Conservation (phyloP, 2,329 filamentous ascomycete species). For the Xylariaceae sp. region DNA sequence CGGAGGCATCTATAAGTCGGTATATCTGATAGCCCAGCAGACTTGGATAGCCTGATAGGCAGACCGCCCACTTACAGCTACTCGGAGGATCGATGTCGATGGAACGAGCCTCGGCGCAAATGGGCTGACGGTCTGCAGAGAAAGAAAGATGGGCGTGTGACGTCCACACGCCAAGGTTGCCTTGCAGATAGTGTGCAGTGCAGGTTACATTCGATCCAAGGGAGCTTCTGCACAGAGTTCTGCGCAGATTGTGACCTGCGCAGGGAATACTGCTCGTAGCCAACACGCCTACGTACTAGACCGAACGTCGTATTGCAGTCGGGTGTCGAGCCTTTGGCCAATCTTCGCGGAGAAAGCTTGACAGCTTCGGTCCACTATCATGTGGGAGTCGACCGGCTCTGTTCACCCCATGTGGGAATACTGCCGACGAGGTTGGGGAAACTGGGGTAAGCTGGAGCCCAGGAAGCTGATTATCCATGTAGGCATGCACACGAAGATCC, state of each 20-base stretch:
- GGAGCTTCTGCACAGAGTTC: not conserved
- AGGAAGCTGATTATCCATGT: conserved; percentile 12
- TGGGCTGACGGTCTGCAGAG: not conserved
- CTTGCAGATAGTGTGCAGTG: not conserved
- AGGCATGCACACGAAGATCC: conserved; percentile 2
- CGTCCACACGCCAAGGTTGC: not conserved
- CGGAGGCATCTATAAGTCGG: too few species aligned
- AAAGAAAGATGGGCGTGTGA: too few species aligned
- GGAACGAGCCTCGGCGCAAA: too few species aligned
- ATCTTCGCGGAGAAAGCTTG: not conserved
- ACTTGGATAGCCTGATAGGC: too few species aligned
- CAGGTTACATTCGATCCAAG: not conserved
- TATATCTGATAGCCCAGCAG: too few species aligned
- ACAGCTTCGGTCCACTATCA: not conserved
- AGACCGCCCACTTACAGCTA: too few species aligned
- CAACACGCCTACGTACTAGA: not conserved
- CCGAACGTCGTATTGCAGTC: not conserved
- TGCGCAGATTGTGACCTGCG: conserved; percentile 1
- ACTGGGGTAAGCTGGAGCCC: conserved; percentile 6
- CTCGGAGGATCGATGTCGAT: too few species aligned
- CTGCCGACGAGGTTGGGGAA: conserved; percentile 13
- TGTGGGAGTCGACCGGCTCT: not conserved
- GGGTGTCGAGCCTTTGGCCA: too few species aligned
- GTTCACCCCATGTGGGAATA: conserved; percentile 2
- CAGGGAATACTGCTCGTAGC: not conserved